Conservation (phyloP, 2,329 filamentous ascomycete species). For the Trichoderma afroharzianum region DNA sequence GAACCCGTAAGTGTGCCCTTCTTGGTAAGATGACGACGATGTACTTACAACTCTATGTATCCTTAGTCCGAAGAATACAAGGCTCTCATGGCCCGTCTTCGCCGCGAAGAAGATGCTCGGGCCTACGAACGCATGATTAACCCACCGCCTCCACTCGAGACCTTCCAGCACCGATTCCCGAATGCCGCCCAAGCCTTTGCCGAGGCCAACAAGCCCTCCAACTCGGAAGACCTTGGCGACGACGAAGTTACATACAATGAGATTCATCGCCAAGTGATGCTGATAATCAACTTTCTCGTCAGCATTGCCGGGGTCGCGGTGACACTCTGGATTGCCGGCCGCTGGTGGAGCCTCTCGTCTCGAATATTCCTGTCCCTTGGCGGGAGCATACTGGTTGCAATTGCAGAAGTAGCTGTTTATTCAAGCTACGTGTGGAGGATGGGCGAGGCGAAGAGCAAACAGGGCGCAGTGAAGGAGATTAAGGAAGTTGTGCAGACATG, state of each 20-base stretch:
- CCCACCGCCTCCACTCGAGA: slow-evolving; percentile 52
- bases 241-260: slow-evolving; percentile 69
- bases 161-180: slow-evolving; percentile 58
- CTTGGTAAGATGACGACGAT: not conserved
- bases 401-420: slow-evolving; percentile 77
- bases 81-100: slow-evolving; percentile 80
- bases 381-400: slow-evolving; percentile 64
- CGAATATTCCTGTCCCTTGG: slow-evolving; percentile 68
- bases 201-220: slow-evolving; percentile 48
- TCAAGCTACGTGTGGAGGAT: slow-evolving; percentile 70
- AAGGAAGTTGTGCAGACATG: slow-evolving; percentile 70
- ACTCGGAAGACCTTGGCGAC: slow-evolving; percentile 46
- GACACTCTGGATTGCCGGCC: slow-evolving; percentile 73
- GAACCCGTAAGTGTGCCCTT: slow-evolving; percentile 61
- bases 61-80: slow-evolving; percentile 74
- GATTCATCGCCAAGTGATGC: slow-evolving; percentile 73
- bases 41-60: slow-evolving; percentile 15
- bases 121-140: slow-evolving; percentile 79
- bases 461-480: slow-evolving; percentile 58
- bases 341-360: slow-evolving; percentile 70
- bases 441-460: slow-evolving; percentile 61
- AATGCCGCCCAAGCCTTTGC: slow-evolving; percentile 53
- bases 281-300: slow-evolving; percentile 87
- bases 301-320: slow-evolving; percentile 77
- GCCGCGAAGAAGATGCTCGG: slow-evolving; percentile 75